These are phyloP conservation scores for Claviceps sp. DNA, from an alignment of 2,329 filamentous ascomycete genomes.

Conservation along the genomic window DNA sequence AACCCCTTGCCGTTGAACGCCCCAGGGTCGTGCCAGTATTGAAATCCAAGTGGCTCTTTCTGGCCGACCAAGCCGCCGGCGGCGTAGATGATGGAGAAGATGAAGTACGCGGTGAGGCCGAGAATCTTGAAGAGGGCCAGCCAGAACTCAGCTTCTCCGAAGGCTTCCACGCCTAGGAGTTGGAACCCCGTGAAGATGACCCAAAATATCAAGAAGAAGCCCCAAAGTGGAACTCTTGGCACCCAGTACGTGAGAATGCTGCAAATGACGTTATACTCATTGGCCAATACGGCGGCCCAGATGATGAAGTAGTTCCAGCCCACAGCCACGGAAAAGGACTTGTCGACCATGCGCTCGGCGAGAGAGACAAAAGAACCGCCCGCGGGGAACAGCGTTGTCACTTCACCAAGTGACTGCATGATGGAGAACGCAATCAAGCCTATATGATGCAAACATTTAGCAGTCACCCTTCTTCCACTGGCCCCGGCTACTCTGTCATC, in stretches of 20 bases:
- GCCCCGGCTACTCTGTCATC: too few species aligned
- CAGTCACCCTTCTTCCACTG: neutral
- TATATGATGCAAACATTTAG: constrained; percentile 6
- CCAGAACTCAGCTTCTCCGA: constrained; percentile 73
- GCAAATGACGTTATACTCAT: constrained; percentile 58
- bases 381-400: constrained; percentile 60
- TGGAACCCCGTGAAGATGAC: constrained; percentile 56
- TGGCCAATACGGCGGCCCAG: constrained; percentile 51
- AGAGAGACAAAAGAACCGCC: constrained; percentile 60
- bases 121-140: constrained; percentile 59
- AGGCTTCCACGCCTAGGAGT: constrained; percentile 57
- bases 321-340: constrained; percentile 53
- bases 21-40: constrained; percentile 59
- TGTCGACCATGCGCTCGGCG: constrained; percentile 57
- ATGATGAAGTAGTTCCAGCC: constrained; percentile 63
- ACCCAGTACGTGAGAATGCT: constrained; percentile 55
- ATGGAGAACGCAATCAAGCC: constrained; percentile 50
- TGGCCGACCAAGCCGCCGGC: constrained; percentile 50
- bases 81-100: constrained; percentile 61
- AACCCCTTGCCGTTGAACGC: constrained; percentile 56
- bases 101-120: constrained; percentile 56
- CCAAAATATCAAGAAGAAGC: constrained; percentile 63
- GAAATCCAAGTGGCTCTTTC: constrained; percentile 48
- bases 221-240: constrained; percentile 47
- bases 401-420: constrained; percentile 62